A percentile compares a stretch with the other conserved stretches of the same genome.
phyloP scores from a whole-genome alignment of 2,329 filamentous ascomycete species.

The Cordyceps cicadae region DNA sequence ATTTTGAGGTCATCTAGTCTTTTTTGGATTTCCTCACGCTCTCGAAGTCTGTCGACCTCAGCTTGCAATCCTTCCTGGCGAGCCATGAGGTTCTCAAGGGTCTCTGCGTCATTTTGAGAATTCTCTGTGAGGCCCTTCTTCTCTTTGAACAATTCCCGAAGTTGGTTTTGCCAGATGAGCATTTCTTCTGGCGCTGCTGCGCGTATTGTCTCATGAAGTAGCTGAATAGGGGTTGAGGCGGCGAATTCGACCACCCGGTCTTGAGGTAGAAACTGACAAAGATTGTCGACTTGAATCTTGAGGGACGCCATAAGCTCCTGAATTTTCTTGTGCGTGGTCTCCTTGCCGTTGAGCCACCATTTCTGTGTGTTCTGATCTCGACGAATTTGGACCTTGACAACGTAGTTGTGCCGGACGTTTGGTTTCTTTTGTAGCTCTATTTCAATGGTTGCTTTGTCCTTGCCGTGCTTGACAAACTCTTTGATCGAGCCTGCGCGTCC shows the following conservation, averaged over 20 bases:
- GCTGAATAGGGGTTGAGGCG: constrained; percentile 67
- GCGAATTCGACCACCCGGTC: constrained; percentile 95
- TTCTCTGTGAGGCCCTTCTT: constrained; percentile 56
- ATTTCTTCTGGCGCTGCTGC: constrained; percentile 80
- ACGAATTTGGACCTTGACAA: constrained; percentile 69
- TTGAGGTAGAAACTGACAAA: constrained; percentile 94
- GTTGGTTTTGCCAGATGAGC: constrained; percentile 64
- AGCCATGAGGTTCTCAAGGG: constrained; percentile 58
- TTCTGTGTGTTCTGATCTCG: constrained; percentile 72
- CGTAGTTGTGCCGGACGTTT: constrained; percentile 54
- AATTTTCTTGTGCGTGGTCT: constrained; percentile 54
- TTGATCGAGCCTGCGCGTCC: constrained; percentile 77
- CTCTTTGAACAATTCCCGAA: constrained; percentile 62
- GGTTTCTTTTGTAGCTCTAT: constrained; percentile 72
- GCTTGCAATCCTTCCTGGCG: constrained; percentile 67
- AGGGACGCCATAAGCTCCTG: constrained; percentile 60
- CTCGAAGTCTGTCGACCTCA: constrained; percentile 74
- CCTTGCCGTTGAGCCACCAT: constrained; percentile 69
- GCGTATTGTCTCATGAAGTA: constrained; percentile 77
- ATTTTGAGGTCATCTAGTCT: constrained; percentile 58
- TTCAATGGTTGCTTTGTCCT: constrained; percentile 70
- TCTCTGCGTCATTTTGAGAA: constrained; percentile 51
- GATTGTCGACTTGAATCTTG: constrained; percentile 91
- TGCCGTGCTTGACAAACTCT: constrained; percentile 91
- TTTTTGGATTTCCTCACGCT: constrained; percentile 61